Percentiles rank a stretch among this genome's conserved stretches.
These are phyloP conservation scores for Crithidia thermophila DNA, from an alignment of 208 protist genomes.

Conservation along the genomic window DNA sequence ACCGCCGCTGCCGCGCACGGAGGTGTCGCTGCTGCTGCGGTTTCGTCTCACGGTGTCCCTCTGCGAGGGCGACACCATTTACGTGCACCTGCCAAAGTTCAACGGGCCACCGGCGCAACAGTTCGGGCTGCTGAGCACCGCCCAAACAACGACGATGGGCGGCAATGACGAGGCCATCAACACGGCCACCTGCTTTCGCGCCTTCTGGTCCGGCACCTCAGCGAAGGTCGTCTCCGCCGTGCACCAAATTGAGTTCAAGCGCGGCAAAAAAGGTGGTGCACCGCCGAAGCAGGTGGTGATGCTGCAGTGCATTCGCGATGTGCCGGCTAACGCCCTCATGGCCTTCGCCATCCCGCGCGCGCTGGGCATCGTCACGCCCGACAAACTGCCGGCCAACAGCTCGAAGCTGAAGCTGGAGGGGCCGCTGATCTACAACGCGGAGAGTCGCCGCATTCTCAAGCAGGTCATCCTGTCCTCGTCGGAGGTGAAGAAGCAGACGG, in stretches of 20 bases:
- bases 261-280: constrained; percentile 46
- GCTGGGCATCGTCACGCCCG: constrained; percentile 59
- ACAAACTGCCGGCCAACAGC: constrained; percentile 74
- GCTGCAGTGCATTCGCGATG: constrained; percentile 52
- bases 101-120: constrained; percentile 40
- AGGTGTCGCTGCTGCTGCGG: constrained; percentile 60
- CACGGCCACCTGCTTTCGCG: constrained; percentile 55
- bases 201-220: constrained; percentile 76
- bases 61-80: constrained; percentile 60
- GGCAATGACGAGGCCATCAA: constrained; percentile 34
- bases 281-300: constrained; percentile 71
- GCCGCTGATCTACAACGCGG: constrained; percentile 35
- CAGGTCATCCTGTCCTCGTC: constrained; percentile 58
- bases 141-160: neutral
- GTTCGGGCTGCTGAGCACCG: constrained; percentile 53
- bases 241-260: constrained; percentile 30
- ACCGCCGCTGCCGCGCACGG: constrained; percentile 60
- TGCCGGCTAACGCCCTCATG: constrained; percentile 64
- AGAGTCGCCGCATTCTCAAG: constrained; percentile 59
- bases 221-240: constrained; percentile 20
- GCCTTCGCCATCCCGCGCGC: constrained; percentile 53
- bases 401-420: constrained; percentile 85
- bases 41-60: constrained; percentile 72
- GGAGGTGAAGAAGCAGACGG: constrained; percentile 66
- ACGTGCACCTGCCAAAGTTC: constrained; percentile 70